phyloP scores from a whole-genome alignment of 2,329 filamentous ascomycete genomes.

The Pseudogymnoascus sp. region DNA sequence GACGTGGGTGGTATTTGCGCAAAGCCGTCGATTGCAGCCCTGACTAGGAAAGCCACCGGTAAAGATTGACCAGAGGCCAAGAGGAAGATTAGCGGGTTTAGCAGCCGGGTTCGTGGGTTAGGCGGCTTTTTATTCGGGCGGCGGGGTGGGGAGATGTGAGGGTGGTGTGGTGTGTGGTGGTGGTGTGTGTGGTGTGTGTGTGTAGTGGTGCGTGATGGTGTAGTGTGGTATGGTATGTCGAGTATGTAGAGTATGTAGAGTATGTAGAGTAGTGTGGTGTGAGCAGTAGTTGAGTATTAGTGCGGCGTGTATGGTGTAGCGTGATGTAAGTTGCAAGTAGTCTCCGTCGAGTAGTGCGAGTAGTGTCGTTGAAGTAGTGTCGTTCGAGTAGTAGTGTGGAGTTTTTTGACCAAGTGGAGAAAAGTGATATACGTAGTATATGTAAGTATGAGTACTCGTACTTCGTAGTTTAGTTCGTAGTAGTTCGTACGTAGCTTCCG shows the following conservation, averaged over 20 bases:
- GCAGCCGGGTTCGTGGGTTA: slow-evolving; percentile 3
- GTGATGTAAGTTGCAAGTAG: slow-evolving; percentile 3
- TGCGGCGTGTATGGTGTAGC: not conserved
- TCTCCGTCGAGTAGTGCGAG: not conserved
- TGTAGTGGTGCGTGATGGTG: not conserved
- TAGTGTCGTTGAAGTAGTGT: not conserved
- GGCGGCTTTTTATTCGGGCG: not conserved
- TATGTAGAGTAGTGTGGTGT: not conserved
- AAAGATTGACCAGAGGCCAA: slow-evolving; percentile 3
- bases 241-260: not conserved
- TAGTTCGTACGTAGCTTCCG: not conserved
- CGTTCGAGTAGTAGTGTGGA: not conserved
- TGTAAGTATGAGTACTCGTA: not conserved
- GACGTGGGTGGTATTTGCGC: slow-evolving; percentile 3
- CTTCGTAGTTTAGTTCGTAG: not conserved
- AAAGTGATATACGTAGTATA: slow-evolving; percentile 5
- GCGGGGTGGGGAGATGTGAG: not conserved
- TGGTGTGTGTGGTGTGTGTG: not conserved
- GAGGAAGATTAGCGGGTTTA: slow-evolving; percentile 4
- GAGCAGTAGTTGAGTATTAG: not conserved
- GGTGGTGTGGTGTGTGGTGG: not conserved
- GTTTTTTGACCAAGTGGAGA: not conserved
- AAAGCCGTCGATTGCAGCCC: not conserved
- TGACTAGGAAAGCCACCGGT: slow-evolving; percentile 6
- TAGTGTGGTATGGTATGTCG: not conserved